Percentiles rank a stretch among this genome's conserved stretches.
Conservation (phyloP, 1,139 yeast species). For the Candida freyschussii region DNA sequence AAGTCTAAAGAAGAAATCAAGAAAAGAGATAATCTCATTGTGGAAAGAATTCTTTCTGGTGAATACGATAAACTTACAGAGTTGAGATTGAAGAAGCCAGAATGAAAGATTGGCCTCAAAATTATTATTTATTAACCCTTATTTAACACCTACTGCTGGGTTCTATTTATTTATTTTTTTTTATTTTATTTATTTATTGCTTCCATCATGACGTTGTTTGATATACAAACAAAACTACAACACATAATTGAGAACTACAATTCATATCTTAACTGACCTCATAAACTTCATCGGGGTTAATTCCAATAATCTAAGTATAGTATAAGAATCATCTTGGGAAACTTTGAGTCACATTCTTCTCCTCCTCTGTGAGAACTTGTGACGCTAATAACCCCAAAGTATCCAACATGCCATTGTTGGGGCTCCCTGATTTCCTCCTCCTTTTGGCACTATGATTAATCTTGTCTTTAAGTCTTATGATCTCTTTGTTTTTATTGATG, state of each 20-base stretch:
- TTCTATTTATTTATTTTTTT: conserved; percentile 2
- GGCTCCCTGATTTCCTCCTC: conserved; percentile 10
- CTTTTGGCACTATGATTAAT: conserved; percentile 9
- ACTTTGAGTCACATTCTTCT: conserved; percentile 7
- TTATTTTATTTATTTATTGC: conserved; percentile 10
- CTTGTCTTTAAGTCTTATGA: conserved; percentile 27
- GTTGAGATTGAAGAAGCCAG: conserved; percentile 42
- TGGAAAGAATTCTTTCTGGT: conserved; percentile 78
- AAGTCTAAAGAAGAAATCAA: conserved; percentile 55
- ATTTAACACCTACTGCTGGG: background rate
- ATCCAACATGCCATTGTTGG: conserved; percentile 32
- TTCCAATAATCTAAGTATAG: no score
- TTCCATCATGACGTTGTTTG: no score
- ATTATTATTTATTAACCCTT: background rate
- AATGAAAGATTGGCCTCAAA: background rate
- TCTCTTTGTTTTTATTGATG: conserved; percentile 38
- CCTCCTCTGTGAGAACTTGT: conserved; percentile 39
- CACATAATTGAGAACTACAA: no score
- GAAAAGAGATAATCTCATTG: conserved; percentile 73
- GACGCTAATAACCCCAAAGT: conserved; percentile 44
- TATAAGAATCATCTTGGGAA: conserved; percentile 4
- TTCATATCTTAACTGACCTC: no score
- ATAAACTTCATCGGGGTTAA: no score
- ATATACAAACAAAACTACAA: no score
- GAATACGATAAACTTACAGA: conserved; percentile 79